Evolutionary conservation across 495 filamentous ascomycete genomes (phyloP).

Genomic region (Annulohypoxylon maeteangense): DNA sequence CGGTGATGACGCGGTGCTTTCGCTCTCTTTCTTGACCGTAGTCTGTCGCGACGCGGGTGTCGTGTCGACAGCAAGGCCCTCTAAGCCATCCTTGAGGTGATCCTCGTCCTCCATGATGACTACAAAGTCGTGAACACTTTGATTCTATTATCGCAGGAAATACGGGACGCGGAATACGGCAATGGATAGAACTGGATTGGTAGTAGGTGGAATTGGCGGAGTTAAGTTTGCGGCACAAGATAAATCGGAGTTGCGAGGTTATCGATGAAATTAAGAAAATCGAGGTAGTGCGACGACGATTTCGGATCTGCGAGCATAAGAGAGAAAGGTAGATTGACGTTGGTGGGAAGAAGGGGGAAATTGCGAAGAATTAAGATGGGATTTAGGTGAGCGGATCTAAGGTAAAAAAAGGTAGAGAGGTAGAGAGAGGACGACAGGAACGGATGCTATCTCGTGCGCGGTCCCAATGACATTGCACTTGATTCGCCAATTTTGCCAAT

Average conservation of each 20-base stretch:
- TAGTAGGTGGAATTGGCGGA: slow-evolving; percentile 23
- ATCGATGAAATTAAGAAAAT: slow-evolving; percentile 5
- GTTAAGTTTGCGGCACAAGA: slow-evolving; percentile 13
- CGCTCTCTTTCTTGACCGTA: slow-evolving; percentile 52
- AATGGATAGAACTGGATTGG: slow-evolving; percentile 6
- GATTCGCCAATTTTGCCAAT: slow-evolving; percentile 39
- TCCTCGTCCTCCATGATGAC: slow-evolving; percentile 57
- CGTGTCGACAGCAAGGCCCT: slow-evolving; percentile 47
- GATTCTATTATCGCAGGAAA: slow-evolving; percentile 15
- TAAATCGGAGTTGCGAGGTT: slow-evolving; percentile 8
- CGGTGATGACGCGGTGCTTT: slow-evolving; percentile 50
- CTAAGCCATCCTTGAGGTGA: slow-evolving; percentile 48
- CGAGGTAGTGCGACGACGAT: slow-evolving; percentile 25
- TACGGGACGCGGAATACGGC: background rate
- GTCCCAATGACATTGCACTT: slow-evolving; percentile 44
- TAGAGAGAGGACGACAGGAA: background rate
- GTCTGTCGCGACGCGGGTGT: slow-evolving; percentile 43
- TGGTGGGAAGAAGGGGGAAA: slow-evolving; percentile 7
- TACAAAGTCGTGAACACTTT: slow-evolving; percentile 1
- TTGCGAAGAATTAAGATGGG: slow-evolving; percentile 4
- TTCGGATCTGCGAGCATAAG: slow-evolving; percentile 26
- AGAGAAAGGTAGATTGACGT: slow-evolving; percentile 14
- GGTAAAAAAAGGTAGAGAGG: slow-evolving; percentile 11
- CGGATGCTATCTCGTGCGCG: slow-evolving; percentile 42
- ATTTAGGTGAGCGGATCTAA: slow-evolving; percentile 1